Conservation (phyloP, 805 yeast species). For the Ogataea polymorpha region DNA sequence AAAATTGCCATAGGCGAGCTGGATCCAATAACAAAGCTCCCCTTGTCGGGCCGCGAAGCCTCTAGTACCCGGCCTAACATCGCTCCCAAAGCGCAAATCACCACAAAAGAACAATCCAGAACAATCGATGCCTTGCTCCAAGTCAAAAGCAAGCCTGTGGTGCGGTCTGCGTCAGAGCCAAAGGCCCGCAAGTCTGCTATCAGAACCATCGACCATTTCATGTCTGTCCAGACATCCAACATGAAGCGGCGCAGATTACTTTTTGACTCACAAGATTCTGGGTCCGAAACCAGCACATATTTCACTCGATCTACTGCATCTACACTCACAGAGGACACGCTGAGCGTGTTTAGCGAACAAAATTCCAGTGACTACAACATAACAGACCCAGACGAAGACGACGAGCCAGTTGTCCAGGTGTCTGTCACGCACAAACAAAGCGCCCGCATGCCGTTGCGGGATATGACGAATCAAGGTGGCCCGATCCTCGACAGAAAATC, state of each 20-base stretch:
- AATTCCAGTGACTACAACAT: conserved; percentile 30
- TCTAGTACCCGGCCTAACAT: not conserved
- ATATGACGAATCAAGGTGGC: conserved; percentile 1
- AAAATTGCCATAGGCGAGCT: conserved; percentile 62
- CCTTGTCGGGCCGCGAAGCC: conserved; percentile 45
- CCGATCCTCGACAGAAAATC: not conserved
- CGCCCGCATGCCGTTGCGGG: not conserved
- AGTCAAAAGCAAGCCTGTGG: not conserved
- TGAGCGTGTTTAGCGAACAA: conserved; percentile 6
- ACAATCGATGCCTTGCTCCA: not conserved
- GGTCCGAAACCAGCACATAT: conserved; percentile 18
- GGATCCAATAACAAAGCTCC: conserved; percentile 58
- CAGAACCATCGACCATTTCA: conserved; percentile 23
- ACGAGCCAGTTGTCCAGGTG: conserved; percentile 5
- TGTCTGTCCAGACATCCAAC: conserved; percentile 20
- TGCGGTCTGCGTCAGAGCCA: conserved; percentile 1
- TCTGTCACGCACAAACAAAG: not conserved
- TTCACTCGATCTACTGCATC: conserved; percentile 10
- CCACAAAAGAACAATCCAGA: too few species aligned
- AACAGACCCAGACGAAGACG: conserved; percentile 29
- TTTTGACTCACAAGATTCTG: conserved; percentile 13
- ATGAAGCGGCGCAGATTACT: conserved; percentile 28
- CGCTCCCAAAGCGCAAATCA: not conserved
- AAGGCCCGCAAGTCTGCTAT: conserved; percentile 16
- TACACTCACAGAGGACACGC: conserved; percentile 12